Percentiles rank a stretch among this genome's conserved stretches.
Evolutionary conservation across 2,329 filamentous ascomycete species (phyloP).

Genomic region (Talaromyces piceae): DNA sequence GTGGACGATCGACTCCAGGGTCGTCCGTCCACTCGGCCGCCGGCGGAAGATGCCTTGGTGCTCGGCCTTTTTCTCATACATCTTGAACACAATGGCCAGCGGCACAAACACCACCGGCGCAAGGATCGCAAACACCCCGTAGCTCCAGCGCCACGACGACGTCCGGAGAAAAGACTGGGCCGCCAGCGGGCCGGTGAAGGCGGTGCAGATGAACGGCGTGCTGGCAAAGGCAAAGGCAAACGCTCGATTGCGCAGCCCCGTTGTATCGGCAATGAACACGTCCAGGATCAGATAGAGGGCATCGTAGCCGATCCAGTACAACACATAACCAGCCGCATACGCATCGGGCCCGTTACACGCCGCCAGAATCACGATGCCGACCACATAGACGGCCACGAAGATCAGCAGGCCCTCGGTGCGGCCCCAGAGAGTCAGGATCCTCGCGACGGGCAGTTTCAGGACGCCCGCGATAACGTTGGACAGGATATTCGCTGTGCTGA

Average conservation of each 20-base stretch:
- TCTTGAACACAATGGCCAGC: constrained; percentile 46
- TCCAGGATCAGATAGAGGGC: constrained; percentile 49
- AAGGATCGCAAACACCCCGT: constrained; percentile 54
- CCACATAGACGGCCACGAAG: constrained; percentile 40
- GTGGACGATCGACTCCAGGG: constrained; percentile 41
- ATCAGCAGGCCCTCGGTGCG: constrained; percentile 52
- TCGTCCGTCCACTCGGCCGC: constrained; percentile 39
- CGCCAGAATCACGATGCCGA: constrained; percentile 55
- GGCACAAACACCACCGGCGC: constrained; percentile 50
- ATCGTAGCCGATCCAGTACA: constrained; percentile 53
- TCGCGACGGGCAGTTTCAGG: constrained; percentile 53
- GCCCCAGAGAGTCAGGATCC: constrained; percentile 56
- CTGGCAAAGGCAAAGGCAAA: constrained; percentile 52
- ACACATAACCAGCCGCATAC: constrained; percentile 56
- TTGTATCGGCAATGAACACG: constrained; percentile 57
- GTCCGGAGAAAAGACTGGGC: constrained; percentile 42
- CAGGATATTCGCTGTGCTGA: constrained; percentile 47
- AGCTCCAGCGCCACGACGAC: constrained; percentile 55
- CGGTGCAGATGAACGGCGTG: constrained; percentile 57
- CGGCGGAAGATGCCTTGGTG: constrained; percentile 45
- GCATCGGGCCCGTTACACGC: constrained; percentile 52
- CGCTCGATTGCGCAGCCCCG: constrained; percentile 52
- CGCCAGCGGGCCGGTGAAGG: constrained; percentile 46
- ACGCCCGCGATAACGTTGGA: constrained; percentile 51
- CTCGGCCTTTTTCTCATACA: constrained; percentile 51